phyloP scores from a whole-genome alignment of 768 basidiomycete species.

The Calocybe gangraenosa region DNA sequence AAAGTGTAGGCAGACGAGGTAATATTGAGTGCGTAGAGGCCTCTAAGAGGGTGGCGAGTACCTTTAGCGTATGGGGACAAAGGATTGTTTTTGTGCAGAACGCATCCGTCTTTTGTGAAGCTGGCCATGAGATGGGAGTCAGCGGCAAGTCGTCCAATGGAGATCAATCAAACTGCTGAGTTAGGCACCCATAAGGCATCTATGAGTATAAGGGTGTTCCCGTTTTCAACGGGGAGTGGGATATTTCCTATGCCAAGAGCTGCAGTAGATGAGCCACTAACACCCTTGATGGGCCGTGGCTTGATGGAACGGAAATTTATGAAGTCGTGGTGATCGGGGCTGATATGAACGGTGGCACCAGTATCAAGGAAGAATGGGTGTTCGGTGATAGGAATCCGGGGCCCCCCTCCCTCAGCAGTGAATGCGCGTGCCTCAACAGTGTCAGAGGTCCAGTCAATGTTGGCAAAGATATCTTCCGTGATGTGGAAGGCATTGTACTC shows the following conservation, averaged over 20 bases:
- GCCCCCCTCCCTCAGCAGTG: no score
- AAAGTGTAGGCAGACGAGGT: not conserved
- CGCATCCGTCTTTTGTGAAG: no score
- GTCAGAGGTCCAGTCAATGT: no score
- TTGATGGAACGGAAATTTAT: not conserved
- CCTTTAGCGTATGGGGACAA: not conserved
- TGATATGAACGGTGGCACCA: conserved; percentile 5
- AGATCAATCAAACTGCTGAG: not conserved
- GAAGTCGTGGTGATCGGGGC: not conserved
- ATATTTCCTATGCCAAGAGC: conserved; percentile 1
- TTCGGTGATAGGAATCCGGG: not conserved
- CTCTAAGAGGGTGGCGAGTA: not conserved
- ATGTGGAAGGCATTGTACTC: not conserved
- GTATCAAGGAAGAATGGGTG: conserved; percentile 3
- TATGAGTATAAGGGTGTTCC: not conserved
- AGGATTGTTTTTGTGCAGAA: no score
- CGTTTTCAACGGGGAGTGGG: not conserved
- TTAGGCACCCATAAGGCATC: conserved; percentile 1
- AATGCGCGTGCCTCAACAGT: no score
- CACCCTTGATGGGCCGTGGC: not conserved
- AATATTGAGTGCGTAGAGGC: conserved; percentile 2
- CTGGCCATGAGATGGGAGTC: no score
- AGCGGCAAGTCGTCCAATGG: no score
- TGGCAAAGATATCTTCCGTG: no score
- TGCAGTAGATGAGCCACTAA: not conserved